These are phyloP conservation scores for Senna siamea DNA, from an alignment of 306 rosid genomes.

Conservation along the genomic window DNA sequence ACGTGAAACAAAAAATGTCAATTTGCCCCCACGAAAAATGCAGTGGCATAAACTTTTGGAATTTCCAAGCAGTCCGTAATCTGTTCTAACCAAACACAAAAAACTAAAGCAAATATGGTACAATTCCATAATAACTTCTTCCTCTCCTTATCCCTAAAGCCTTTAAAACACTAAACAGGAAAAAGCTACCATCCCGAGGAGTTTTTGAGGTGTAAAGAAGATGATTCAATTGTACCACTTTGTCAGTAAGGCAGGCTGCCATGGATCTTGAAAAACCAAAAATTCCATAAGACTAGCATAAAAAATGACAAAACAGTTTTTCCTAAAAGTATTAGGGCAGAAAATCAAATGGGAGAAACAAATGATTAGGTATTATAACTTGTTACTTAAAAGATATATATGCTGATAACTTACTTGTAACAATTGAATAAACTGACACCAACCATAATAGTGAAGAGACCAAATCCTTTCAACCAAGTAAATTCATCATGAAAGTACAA, in stretches of 20 bases:
- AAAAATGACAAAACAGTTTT: not conserved
- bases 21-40: not conserved
- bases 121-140: not conserved
- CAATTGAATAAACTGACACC: constrained; percentile 95
- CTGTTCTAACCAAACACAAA: not conserved
- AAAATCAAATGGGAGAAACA: constrained; percentile 16
- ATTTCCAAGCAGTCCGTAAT: not conserved
- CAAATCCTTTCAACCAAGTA: constrained; percentile 87
- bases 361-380: constrained; percentile 3
- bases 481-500: constrained; percentile 85
- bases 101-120: not conserved
- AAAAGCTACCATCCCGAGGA: not conserved
- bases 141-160: not conserved
- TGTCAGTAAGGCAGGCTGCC: not conserved
- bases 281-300: not conserved
- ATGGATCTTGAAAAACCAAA: not conserved
- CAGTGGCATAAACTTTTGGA: not conserved
- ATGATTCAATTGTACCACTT: not conserved
- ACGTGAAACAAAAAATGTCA: not conserved
- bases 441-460: constrained; percentile 73
- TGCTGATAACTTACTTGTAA: constrained; percentile 82
- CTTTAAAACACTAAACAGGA: not conserved
- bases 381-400: constrained; percentile 28
- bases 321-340: constrained; percentile 3
- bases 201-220: not conserved